These are phyloP conservation scores for Oxytropis ochrocephala DNA, from an alignment of 306 rosid species.

Conservation along the genomic window DNA sequence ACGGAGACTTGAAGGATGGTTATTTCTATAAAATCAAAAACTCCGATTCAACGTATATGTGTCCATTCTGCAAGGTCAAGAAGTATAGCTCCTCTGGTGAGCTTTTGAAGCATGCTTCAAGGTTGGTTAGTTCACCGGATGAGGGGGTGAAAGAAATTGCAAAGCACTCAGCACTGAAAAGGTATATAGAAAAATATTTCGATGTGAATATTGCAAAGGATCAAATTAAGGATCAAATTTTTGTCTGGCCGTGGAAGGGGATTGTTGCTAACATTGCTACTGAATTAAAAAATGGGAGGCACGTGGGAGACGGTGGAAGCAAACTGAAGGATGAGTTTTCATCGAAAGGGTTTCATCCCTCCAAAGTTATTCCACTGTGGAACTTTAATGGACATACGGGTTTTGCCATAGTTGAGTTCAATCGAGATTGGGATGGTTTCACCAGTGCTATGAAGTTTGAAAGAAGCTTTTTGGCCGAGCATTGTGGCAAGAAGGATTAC, in stretches of 20 bases:
- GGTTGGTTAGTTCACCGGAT: conserved; percentile 15
- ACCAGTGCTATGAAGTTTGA: conserved; percentile 57
- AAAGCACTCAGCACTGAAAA: conserved; percentile 49
- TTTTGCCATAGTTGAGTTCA: conserved; percentile 58
- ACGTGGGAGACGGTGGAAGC: conserved; percentile 59
- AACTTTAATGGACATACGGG: conserved; percentile 58
- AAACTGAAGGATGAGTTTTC: conserved; percentile 50
- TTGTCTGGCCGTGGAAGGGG: conserved; percentile 74
- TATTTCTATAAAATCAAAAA: conserved; percentile 6
- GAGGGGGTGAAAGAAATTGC: conserved; percentile 35
- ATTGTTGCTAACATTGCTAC: conserved; percentile 60
- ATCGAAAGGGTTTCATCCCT: conserved; percentile 58
- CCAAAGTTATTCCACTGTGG: conserved; percentile 66
- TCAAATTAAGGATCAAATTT: conserved; percentile 25
- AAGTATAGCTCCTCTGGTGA: conserved; percentile 30
- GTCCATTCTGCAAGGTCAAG: conserved; percentile 58
- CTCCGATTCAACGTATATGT: conserved; percentile 40
- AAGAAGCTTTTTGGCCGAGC: conserved; percentile 40
- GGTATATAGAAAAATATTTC: conserved; percentile 28
- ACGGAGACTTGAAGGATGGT: conserved; percentile 39
- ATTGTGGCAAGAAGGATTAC: conserved; percentile 54
- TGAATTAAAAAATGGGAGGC: conserved; percentile 34
- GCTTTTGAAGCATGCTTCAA: conserved; percentile 49
- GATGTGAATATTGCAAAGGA: background rate
- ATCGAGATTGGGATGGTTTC: conserved; percentile 67